phyloP scores from a whole-genome alignment of 768 basidiomycete species.

The Lentinula lateritia region DNA sequence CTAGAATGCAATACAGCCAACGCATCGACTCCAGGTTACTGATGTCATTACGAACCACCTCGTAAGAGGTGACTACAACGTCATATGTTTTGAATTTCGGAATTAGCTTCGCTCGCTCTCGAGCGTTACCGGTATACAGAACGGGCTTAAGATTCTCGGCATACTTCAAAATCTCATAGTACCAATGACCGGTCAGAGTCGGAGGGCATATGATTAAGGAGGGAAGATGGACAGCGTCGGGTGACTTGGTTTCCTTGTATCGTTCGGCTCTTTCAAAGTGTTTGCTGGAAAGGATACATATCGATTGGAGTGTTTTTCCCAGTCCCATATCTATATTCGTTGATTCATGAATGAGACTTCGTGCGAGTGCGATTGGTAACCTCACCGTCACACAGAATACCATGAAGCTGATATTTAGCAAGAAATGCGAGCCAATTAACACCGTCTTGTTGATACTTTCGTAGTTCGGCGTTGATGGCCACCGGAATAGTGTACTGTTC shows the following conservation, averaged over 20 bases:
- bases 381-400: conserved; percentile 94
- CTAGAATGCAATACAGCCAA: conserved; percentile 96
- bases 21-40: conserved; percentile 61
- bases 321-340: conserved; percentile 85
- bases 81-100: conserved; percentile 67
- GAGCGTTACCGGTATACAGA: conserved; percentile 83
- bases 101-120: conserved; percentile 70
- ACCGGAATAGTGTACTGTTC: conserved; percentile 86
- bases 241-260: conserved; percentile 57
- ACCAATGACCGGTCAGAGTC: conserved; percentile 98
- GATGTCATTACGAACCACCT: conserved; percentile 95
- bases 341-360: neutral
- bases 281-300: conserved; percentile 93
- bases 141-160: conserved; percentile 78
- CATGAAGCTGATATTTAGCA: conserved; percentile 95
- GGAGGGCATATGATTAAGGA: conserved; percentile 96
- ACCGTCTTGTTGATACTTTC: conserved; percentile 97
- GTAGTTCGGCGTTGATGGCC: conserved; percentile 85
- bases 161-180: conserved; percentile 95
- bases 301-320: conserved; percentile 96
- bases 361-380: neutral
- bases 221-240: conserved; percentile 81
- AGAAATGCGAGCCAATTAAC: conserved; percentile 99
- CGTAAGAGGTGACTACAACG: conserved; percentile 95
- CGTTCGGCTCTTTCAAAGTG: conserved; percentile 79